A percentile compares a stretch with the other conserved stretches of the same genome.
Evolutionary conservation across 2,329 filamentous ascomycete species (phyloP).

Genomic region (Nothopassalora personata): DNA sequence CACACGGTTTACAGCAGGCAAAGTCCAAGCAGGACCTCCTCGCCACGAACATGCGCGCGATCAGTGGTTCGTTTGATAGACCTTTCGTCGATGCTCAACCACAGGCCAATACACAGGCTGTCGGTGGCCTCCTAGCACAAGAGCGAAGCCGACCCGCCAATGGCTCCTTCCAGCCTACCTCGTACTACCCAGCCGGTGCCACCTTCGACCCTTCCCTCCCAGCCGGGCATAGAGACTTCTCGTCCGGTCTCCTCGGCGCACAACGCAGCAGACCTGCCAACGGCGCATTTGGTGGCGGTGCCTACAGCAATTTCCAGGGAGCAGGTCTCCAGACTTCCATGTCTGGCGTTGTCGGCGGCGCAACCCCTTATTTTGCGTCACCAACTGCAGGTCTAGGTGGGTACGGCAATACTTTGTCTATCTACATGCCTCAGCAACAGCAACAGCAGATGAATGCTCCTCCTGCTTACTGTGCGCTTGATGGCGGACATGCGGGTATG

Average conservation of each 20-base stretch:
- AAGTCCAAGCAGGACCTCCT: slow-evolving; percentile 34
- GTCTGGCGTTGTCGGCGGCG: slow-evolving; percentile 15
- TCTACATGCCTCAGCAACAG: slow-evolving; percentile 9
- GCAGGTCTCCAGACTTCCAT: slow-evolving; percentile 13
- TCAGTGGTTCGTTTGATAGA: slow-evolving; percentile 19
- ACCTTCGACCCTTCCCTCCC: not conserved
- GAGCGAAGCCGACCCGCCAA: slow-evolving; percentile 21
- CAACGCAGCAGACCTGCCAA: slow-evolving; percentile 22
- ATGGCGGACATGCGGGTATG: slow-evolving; percentile 8
- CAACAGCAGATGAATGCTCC: slow-evolving; percentile 13
- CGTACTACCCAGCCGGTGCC: not conserved
- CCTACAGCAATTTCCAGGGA: slow-evolving; percentile 20
- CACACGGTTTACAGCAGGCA: slow-evolving; percentile 29
- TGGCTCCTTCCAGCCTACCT: slow-evolving; percentile 27
- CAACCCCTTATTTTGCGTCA: slow-evolving; percentile 24
- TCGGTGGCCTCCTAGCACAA: slow-evolving; percentile 22
- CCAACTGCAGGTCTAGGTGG: slow-evolving; percentile 22
- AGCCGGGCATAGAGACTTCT: slow-evolving; percentile 5
- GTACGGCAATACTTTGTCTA: slow-evolving; percentile 9
- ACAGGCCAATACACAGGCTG: slow-evolving; percentile 28
- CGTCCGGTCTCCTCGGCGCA: slow-evolving; percentile 23
- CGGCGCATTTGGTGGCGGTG: slow-evolving; percentile 31
- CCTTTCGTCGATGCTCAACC: slow-evolving; percentile 24
- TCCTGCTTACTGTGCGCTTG: slow-evolving; percentile 15
- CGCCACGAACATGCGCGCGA: slow-evolving; percentile 31